Percentiles rank a stretch among this genome's conserved stretches.
Evolutionary conservation across 257 asterid genomes (phyloP).

Genomic region (Solanum chmielewskii): DNA sequence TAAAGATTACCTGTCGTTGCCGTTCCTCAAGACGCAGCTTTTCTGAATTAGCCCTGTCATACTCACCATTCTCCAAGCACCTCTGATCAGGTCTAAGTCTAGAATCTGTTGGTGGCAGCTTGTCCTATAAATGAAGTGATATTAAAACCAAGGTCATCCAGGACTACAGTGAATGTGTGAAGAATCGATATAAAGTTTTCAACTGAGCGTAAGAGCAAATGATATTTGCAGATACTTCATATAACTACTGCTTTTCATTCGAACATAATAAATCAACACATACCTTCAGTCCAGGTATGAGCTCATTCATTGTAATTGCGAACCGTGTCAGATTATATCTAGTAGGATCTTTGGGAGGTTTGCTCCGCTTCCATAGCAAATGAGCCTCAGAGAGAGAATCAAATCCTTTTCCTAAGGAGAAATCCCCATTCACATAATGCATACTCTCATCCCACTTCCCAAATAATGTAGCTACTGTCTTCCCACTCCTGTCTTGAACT

Average conservation of each 20-base stretch:
- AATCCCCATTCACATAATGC: conserved; percentile 71
- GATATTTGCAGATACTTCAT: background rate
- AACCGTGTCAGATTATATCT: conserved; percentile 87
- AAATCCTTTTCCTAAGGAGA: conserved; percentile 45
- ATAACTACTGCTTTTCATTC: background rate
- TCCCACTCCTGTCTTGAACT: conserved; percentile 79
- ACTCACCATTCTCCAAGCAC: conserved; percentile 89
- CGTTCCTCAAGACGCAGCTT: conserved; percentile 80
- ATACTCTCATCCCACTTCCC: conserved; percentile 98
- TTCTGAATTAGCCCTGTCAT: conserved; percentile 72
- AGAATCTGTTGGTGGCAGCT: conserved; percentile 93
- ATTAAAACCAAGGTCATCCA: background rate
- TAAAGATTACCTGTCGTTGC: conserved; percentile 71
- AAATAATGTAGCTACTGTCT: conserved; percentile 65
- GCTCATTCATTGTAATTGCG: conserved; percentile 84
- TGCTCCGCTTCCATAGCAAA: conserved; percentile 81
- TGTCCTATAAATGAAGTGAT: conserved; percentile 39
- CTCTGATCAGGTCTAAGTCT: conserved; percentile 95
- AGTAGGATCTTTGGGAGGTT: conserved; percentile 64
- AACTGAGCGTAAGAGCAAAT: background rate
- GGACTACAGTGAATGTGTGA: background rate
- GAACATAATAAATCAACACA: background rate
- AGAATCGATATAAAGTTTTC: background rate
- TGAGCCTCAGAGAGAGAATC: conserved; percentile 54
- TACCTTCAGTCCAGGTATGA: conserved; percentile 72